Percentiles rank a stretch among this genome's conserved stretches.
These are phyloP conservation scores for Tetracladium marchalianum DNA, from an alignment of 495 filamentous ascomycete genomes.

Conservation along the genomic window DNA sequence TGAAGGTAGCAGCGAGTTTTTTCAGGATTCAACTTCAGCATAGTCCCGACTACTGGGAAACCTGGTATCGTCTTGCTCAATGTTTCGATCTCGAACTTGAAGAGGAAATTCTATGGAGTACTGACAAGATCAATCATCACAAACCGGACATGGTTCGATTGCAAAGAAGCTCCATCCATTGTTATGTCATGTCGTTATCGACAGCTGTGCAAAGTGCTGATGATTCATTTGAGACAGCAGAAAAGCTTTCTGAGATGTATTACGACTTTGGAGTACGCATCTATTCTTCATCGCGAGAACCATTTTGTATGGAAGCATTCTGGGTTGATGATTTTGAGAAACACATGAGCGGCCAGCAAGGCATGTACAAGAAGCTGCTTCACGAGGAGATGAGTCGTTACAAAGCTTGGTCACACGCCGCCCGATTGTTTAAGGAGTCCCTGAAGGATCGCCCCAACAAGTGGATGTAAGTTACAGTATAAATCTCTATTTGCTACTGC, in stretches of 20 bases:
- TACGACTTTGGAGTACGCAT: constrained; percentile 82
- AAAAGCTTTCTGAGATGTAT: constrained; percentile 72
- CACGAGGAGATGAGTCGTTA: constrained; percentile 66
- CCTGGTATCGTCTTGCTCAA: constrained; percentile 91
- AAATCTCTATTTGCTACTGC: neutral
- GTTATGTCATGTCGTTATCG: constrained; percentile 84
- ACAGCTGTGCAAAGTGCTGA: constrained; percentile 55
- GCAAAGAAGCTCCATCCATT: constrained; percentile 82
- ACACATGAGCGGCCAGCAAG: constrained; percentile 59
- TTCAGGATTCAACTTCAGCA: constrained; percentile 82
- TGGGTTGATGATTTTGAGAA: constrained; percentile 63
- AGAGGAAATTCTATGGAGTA: constrained; percentile 86
- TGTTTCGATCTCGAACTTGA: constrained; percentile 87
- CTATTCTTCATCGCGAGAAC: constrained; percentile 84
- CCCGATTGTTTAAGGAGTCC: constrained; percentile 66
- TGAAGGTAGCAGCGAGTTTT: constrained; percentile 73
- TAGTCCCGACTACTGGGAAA: constrained; percentile 79
- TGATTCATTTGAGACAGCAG: constrained; percentile 47
- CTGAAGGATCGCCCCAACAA: constrained; percentile 63
- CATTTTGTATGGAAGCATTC: constrained; percentile 84
- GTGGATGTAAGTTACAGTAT: constrained; percentile 61
- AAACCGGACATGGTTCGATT: constrained; percentile 59
- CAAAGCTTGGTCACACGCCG: constrained; percentile 79
- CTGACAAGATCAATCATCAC: constrained; percentile 89
- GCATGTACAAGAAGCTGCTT: constrained; percentile 64